Evolutionary conservation across 2,329 filamentous ascomycete species (phyloP), one percentile per base, ranked within the genome.

Genomic region (Rugonectria rugulosa): DNA sequence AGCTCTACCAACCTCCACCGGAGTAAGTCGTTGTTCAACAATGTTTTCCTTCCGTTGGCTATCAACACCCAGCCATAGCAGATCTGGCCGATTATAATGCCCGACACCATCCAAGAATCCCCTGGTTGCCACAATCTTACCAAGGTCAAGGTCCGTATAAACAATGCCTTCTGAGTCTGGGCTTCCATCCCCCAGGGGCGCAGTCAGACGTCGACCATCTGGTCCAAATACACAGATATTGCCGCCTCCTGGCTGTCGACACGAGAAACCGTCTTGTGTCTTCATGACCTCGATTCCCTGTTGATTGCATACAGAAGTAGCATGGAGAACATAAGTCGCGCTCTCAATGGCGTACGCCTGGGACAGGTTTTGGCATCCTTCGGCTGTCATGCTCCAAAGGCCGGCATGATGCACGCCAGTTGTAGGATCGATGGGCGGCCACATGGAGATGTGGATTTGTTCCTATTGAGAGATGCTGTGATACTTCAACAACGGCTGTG

Each of bases 321-420:
- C 55, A 17, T 67, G 64, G 3, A 86, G 74, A 1, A 87, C 84
- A 56, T 81, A 87, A 0, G 79, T 69, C 8, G 75, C 73, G 2
- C 80, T 77, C 64, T 88, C 85, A 8, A 87, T 78, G 1, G 84
- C 83, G 60, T 86, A 85, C 0, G 78, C 76, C 56, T 80, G 80
- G 0, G 81, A 79, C 1, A 84, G 70, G 38, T 64, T 75, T 24
- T 74, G 74, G 52, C 74, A 77, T 5, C 75, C 74, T 23, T 70
- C 66, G 6, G 65, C 63, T 14, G 66, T 67, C 65, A 72, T 72
- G 40, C 65, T 68, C 65, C 66, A 72, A 11, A 70, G 49, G 2
- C 66, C 67, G 2, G 48, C 40, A 29, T 52, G 48, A n/a, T 68
- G 37, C 1, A 59, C 50, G 2, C 66, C 64, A 3, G 42, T 60